These are phyloP conservation scores for Hypoxylon perforatum DNA, from an alignment of 495 filamentous ascomycete genomes.

Conservation along the genomic window DNA sequence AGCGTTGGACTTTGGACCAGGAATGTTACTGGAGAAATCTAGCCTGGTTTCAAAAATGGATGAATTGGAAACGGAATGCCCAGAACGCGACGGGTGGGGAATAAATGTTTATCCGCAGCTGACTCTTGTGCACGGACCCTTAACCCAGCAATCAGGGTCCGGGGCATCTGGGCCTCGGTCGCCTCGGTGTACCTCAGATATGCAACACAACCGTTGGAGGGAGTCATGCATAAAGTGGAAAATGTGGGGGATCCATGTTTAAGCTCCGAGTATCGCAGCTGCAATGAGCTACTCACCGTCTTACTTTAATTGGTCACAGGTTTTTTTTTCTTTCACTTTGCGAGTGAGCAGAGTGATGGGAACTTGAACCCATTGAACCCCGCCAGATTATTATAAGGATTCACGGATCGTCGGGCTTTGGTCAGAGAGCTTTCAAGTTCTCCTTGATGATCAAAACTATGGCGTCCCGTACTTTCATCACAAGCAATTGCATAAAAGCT, in stretches of 20 bases:
- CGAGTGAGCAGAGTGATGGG: constrained; percentile 38
- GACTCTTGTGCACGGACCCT: too few species aligned
- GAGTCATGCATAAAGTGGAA: constrained; percentile 1
- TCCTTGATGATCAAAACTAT: constrained; percentile 49
- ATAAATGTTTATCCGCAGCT: constrained; percentile 16
- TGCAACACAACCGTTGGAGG: background rate
- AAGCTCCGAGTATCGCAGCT: constrained; percentile 45
- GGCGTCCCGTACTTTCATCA: constrained; percentile 57
- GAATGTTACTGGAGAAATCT: background rate
- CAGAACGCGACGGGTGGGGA: constrained; percentile 14
- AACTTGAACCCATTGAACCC: constrained; percentile 35
- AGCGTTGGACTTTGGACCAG: background rate
- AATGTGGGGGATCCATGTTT: constrained; percentile 9
- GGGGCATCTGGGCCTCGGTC: too few species aligned
- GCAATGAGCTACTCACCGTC: constrained; percentile 12
- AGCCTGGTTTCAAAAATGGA: background rate
- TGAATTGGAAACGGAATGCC: background rate
- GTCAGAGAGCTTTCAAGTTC: constrained; percentile 42
- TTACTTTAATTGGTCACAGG: constrained; percentile 22
- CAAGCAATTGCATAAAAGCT: constrained; percentile 48
- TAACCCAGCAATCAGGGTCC: too few species aligned
- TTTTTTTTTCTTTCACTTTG: constrained; percentile 24
- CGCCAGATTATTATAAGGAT: constrained; percentile 28
- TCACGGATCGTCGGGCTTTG: constrained; percentile 30
- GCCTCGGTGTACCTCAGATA: background rate